Percentiles rank a stretch among this genome's conserved stretches.
These are phyloP conservation scores for Pueraria montana DNA, from an alignment of 306 rosid species.

Conservation along the genomic window DNA sequence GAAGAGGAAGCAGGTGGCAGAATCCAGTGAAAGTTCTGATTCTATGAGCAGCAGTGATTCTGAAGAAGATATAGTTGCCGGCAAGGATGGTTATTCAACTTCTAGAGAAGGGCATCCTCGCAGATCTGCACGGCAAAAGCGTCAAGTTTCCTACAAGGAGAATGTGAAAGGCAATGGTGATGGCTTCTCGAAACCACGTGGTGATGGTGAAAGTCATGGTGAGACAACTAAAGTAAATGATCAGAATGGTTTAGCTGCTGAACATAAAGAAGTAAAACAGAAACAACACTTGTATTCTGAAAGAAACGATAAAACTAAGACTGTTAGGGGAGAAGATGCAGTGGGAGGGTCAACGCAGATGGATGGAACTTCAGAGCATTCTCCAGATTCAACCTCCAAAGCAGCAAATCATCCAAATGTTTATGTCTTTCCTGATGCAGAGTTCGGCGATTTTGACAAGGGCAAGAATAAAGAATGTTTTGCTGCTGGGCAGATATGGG, in stretches of 20 bases:
- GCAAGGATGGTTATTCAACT: constrained; percentile 57
- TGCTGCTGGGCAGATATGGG: constrained; percentile 87
- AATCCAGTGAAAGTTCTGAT: constrained; percentile 62
- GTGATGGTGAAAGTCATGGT: constrained; percentile 38
- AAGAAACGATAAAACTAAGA: constrained; percentile 47
- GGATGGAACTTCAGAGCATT: constrained; percentile 47
- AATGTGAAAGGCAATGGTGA: constrained; percentile 56
- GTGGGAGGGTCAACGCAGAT: constrained; percentile 41
- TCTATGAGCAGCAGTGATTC: constrained; percentile 58
- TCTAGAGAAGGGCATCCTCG: constrained; percentile 57
- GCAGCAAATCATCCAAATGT: constrained; percentile 33
- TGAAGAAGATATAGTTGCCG: constrained; percentile 58
- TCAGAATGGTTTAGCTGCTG: constrained; percentile 36
- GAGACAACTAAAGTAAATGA: constrained; percentile 16
- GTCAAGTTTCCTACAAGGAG: constrained; percentile 66
- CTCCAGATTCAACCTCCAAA: constrained; percentile 46
- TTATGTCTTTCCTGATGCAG: constrained; percentile 62
- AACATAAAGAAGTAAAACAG: constrained; percentile 51
- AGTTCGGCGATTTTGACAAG: constrained; percentile 75
- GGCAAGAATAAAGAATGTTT: constrained; percentile 62
- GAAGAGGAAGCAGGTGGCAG: constrained; percentile 60
- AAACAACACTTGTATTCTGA: constrained; percentile 39
- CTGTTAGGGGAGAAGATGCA: constrained; percentile 44
- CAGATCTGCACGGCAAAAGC: constrained; percentile 75
- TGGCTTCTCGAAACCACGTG: background rate